A percentile compares a stretch with the other conserved stretches of the same genome.
Evolutionary conservation across 192 early-diverging fungal genomes (phyloP).

Genomic region (Phycomyces blakesleeanus): DNA sequence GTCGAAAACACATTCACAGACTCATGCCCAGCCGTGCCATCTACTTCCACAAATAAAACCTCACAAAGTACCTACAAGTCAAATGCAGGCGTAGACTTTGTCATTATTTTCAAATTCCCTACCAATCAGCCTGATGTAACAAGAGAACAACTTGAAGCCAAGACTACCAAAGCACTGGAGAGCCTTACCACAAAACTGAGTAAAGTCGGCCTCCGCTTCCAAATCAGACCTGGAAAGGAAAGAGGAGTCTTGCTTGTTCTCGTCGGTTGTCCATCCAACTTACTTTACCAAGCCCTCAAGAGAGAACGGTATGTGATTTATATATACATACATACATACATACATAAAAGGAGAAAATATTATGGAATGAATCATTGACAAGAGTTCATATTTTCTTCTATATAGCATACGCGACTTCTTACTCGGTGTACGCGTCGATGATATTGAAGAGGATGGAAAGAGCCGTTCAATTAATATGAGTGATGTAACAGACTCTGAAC

Average conservation of each 20-base stretch:
- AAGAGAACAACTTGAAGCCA: conserved; percentile 25
- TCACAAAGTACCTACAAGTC: background rate
- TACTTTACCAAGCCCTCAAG: conserved; percentile 46
- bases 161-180: conserved; percentile 45
- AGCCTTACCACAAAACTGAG: conserved; percentile 51
- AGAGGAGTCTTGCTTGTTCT: conserved; percentile 59
- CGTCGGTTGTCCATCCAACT: conserved; percentile 56
- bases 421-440: conserved; percentile 53
- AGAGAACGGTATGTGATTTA: conserved; percentile 34
- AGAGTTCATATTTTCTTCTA: background rate
- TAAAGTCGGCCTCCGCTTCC: conserved; percentile 57
- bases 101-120: conserved; percentile 12
- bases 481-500: conserved; percentile 47
- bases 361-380: background rate
- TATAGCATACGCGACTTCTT: conserved; percentile 76
- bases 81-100: conserved; percentile 13
- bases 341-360: background rate
- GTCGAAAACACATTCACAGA: too few species aligned
- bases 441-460: conserved; percentile 15
- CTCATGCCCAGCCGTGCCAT: too few species aligned
- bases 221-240: conserved; percentile 53
- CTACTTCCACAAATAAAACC: too few species aligned
- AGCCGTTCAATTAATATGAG: conserved; percentile 19
- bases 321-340: too few species aligned
- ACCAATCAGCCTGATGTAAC: background rate